phyloP scores from a whole-genome alignment of 345 rosid species.

The Arabis alpina region DNA sequence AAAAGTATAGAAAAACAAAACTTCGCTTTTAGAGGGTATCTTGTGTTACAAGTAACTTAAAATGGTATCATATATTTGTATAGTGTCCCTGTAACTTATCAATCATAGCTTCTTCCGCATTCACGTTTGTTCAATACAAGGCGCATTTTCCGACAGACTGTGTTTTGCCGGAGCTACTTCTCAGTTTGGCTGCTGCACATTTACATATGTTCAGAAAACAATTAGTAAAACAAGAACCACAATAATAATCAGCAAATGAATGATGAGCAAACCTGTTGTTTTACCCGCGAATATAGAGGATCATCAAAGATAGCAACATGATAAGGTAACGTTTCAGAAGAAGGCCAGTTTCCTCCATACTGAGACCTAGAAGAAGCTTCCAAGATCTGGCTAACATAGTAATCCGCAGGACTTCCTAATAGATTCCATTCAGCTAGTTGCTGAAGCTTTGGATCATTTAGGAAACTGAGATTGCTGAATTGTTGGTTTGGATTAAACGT shows the following conservation, averaged over 20 bases:
- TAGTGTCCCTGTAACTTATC: conserved; percentile 22
- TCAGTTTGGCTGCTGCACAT: conserved; percentile 48
- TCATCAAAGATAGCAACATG: conserved; percentile 57
- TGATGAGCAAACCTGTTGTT: conserved; percentile 22
- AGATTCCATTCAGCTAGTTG: conserved; percentile 57
- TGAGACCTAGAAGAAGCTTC: conserved; percentile 57
- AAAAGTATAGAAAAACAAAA: conserved; percentile 8
- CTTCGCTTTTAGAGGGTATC: conserved; percentile 18
- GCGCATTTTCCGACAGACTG: not conserved
- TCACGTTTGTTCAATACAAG: conserved; percentile 15
- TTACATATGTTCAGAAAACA: conserved; percentile 9
- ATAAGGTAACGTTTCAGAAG: conserved; percentile 56
- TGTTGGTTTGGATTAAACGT: conserved; percentile 42
- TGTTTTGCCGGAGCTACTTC: conserved; percentile 12
- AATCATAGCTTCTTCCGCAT: conserved; percentile 20
- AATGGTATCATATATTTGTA: conserved; percentile 12
- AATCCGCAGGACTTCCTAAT: conserved; percentile 58
- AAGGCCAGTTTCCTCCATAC: conserved; percentile 54
- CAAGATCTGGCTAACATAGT: conserved; percentile 58
- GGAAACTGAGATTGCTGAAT: conserved; percentile 50
- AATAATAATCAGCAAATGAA: conserved; percentile 6
- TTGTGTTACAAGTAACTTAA: conserved; percentile 27
- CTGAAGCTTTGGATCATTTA: conserved; percentile 60
- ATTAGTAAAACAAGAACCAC: conserved; percentile 14
- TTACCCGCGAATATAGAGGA: conserved; percentile 55